Conservation (phyloP, 1,284 basidiomycete genomes). For the Exobasidium rhododendri region DNA sequence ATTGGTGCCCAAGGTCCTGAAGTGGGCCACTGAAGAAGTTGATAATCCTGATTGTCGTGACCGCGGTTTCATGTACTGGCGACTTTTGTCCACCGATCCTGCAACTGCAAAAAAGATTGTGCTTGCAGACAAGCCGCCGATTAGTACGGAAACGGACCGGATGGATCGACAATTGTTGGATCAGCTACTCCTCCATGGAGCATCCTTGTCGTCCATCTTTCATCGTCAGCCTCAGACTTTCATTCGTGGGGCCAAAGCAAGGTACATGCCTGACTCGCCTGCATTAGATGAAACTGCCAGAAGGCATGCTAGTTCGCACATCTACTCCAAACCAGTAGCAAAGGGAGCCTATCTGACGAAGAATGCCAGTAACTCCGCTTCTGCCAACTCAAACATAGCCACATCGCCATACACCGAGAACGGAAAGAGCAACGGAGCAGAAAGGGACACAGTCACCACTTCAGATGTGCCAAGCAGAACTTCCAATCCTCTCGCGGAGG, state of each 20-base stretch:
- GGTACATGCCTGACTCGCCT: constrained; percentile 18
- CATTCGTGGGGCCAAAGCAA: constrained; percentile 37
- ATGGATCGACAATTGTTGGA: constrained; percentile 63
- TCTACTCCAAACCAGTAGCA: constrained; percentile 36
- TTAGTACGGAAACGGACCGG: constrained; percentile 94
- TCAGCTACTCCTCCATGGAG: constrained; percentile 48
- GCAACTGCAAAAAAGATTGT: constrained; percentile 81
- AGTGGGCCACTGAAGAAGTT: constrained; percentile 94
- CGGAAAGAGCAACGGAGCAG: constrained; percentile 6
- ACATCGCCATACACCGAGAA: neutral
- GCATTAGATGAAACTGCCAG: constrained; percentile 42
- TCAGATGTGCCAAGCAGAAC: constrained; percentile 12
- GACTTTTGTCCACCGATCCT: constrained; percentile 89
- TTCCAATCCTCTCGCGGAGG: neutral
- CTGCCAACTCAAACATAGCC: neutral
- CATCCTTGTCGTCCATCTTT: constrained; percentile 45
- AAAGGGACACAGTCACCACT: neutral
- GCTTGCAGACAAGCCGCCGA: constrained; percentile 88
- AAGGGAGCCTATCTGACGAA: neutral
- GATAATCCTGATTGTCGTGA: constrained; percentile 96
- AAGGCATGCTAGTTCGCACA: constrained; percentile 34
- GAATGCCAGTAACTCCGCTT: neutral
- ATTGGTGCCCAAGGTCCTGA: constrained; percentile 89
- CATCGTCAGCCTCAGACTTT: constrained; percentile 49
- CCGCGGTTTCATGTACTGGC: constrained; percentile 99